Percentiles rank a stretch among this genome's conserved stretches.
Conservation (phyloP, 2,329 filamentous ascomycete genomes). For the Aspergillus sp. region DNA sequence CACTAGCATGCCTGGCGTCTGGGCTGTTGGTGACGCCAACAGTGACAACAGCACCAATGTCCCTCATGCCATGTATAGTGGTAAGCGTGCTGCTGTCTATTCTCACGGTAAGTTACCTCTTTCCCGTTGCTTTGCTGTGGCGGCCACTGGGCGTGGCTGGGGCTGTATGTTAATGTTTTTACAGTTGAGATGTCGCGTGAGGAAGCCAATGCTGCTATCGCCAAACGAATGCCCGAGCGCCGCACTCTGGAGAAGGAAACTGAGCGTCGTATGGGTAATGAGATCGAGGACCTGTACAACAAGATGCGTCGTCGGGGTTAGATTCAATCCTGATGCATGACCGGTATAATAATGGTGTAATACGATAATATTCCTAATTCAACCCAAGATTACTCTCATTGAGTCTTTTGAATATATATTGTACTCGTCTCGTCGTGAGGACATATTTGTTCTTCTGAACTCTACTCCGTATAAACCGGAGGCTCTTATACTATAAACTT, state of each 20-base stretch:
- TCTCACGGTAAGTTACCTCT: constrained; percentile 44
- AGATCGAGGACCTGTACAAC: constrained; percentile 15
- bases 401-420: too few relatives aligned
- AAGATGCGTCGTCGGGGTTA: neutral
- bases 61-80: constrained; percentile 52
- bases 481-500: too few relatives aligned
- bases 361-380: too few relatives aligned
- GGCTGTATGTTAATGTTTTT: neutral
- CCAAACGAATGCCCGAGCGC: constrained; percentile 19
- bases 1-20: constrained; percentile 49
- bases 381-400: too few relatives aligned
- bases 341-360: too few relatives aligned
- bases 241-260: constrained; percentile 22
- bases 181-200: constrained; percentile 14
- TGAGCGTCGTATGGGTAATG: constrained; percentile 21
- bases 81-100: constrained; percentile 51
- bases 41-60: constrained; percentile 54
- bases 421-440: too few relatives aligned
- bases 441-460: too few relatives aligned
- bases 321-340: too few relatives aligned
- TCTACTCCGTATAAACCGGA: too few relatives aligned
- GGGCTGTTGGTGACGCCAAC: constrained; percentile 54
- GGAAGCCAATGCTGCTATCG: constrained; percentile 21
- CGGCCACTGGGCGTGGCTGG: too few relatives aligned
- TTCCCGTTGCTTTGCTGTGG: neutral